Evolutionary conservation across 345 rosid species (phyloP), one percentile per base, ranked within the genome.

Genomic region (Gossypium raimondii): DNA sequence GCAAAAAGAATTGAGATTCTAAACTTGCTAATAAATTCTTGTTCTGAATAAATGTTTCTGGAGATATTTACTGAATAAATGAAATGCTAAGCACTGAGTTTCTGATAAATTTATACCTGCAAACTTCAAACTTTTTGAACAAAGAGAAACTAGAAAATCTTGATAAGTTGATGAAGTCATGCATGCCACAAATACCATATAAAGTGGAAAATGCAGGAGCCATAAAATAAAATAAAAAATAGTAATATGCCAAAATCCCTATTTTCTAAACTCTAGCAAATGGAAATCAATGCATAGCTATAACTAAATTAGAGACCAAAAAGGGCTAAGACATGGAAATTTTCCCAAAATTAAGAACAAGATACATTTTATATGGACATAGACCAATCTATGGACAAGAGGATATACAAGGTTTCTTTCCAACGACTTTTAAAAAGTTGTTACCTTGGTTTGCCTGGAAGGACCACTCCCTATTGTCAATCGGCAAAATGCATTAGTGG

Each of bases 401-500:
- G 12, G 14, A 72, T 53, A 25, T 61, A 57, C 13, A 56, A 12
- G 13, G 52, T 20, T 11, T 20, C 24, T 56, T 57, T 22, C 61
- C 9, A 17, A 75, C 12, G 29, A 45, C 22, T 24, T 52, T 41
- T 65, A 8, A 41, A 58, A 18, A 73, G 34, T 44, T 45, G 11
- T 78, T 81, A 91, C 98, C 94, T 90, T 92, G 60, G 98, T 94
- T 82, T 90, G 97, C 69, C 90, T 81, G 25, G 90, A 91, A 75
- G 98, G 96, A 74, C 93, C 83, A 81, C 82, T 92, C 79, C 97
- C 98, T 58, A 94, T 86, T 3, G 96, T 89, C 79, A 94, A 74
- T 60, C 83, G 87, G 77, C 98, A 94, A 78, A 92, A 94, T 50
- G 96, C 97, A 74, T 87, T 92, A 48, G 97, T 89, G 76, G 84